phyloP scores from a whole-genome alignment of 2,329 filamentous ascomycete genomes.

The Xylariomycetidae sp. region DNA sequence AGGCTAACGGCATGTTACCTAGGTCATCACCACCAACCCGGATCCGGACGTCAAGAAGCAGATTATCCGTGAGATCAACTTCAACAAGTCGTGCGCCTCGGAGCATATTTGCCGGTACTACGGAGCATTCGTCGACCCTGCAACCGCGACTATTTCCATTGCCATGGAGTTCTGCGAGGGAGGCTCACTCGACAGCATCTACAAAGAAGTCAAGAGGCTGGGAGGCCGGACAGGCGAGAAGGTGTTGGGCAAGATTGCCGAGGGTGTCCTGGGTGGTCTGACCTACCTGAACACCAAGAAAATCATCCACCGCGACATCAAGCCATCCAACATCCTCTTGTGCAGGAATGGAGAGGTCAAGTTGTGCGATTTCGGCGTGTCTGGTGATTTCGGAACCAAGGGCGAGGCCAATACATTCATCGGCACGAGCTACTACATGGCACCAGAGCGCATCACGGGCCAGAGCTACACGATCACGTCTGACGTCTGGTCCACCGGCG shows the following conservation, averaged over 20 bases:
- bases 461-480: slow-evolving; percentile 98
- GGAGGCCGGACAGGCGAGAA: slow-evolving; percentile 95
- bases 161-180: slow-evolving; percentile 99
- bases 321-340: slow-evolving; percentile 92
- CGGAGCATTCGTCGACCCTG: slow-evolving; percentile 90
- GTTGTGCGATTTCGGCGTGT: slow-evolving; percentile 96
- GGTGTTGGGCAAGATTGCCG: slow-evolving; percentile 91
- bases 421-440: slow-evolving; percentile 99
- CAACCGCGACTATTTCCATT: slow-evolving; percentile 95
- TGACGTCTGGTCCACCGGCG: slow-evolving; percentile 95
- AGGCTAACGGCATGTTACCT: slow-evolving; percentile 10
- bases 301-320: slow-evolving; percentile 98
- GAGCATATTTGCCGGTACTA: slow-evolving; percentile 97
- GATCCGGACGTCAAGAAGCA: slow-evolving; percentile 98
- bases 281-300: slow-evolving; percentile 94
- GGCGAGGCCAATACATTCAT: slow-evolving; percentile 99
- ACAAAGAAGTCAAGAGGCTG: slow-evolving; percentile 93
- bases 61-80: slow-evolving; percentile 90
- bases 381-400: slow-evolving; percentile 96
- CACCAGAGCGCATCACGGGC: slow-evolving; percentile 93
- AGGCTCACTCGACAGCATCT: slow-evolving; percentile 91
- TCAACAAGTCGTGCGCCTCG: slow-evolving; percentile 96
- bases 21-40: slow-evolving; percentile 98
- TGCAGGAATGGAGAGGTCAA: slow-evolving; percentile 92
- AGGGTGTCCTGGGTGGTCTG: slow-evolving; percentile 86